Evolutionary conservation across 257 asterid species (phyloP).

Genomic region (Handroanthus guayacan): DNA sequence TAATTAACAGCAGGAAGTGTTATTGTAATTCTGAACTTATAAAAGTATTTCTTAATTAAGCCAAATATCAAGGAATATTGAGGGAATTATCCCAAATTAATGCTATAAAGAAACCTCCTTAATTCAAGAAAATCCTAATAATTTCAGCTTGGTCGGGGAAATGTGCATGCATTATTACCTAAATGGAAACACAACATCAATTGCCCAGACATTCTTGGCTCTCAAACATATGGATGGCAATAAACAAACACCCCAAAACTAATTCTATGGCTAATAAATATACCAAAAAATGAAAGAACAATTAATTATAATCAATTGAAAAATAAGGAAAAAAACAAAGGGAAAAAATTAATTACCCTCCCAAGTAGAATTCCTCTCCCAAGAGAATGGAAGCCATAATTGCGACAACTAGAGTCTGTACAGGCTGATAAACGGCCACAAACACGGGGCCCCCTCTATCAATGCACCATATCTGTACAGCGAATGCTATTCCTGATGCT

Average conservation of each 20-base stretch:
- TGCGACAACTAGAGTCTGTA: slow-evolving; percentile 98
- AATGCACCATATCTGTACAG: slow-evolving; percentile 99
- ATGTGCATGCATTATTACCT: slow-evolving; percentile 36
- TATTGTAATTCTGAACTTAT: no score
- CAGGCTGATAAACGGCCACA: slow-evolving; percentile 99
- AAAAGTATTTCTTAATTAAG: no score
- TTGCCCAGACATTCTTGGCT: slow-evolving; percentile 32
- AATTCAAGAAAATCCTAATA: neutral
- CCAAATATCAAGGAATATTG: neutral
- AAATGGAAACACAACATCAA: slow-evolving; percentile 28
- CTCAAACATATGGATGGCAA: neutral
- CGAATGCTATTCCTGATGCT: slow-evolving; percentile 98
- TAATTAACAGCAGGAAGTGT: no score
- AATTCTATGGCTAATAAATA: slow-evolving; percentile 27
- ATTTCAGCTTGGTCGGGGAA: slow-evolving; percentile 32
- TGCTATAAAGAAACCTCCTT: no score
- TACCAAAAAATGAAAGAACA: neutral
- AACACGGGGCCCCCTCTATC: slow-evolving; percentile 98
- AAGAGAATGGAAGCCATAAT: slow-evolving; percentile 76
- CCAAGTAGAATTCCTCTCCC: slow-evolving; percentile 88
- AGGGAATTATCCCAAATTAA: no score
- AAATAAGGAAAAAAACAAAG: neutral
- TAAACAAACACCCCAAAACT: neutral
- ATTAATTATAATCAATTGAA: neutral
- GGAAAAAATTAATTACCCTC: slow-evolving; percentile 59